A percentile compares a stretch with the other conserved stretches of the same genome.
Evolutionary conservation across 768 basidiomycete species (phyloP).

Genomic region (Boletus vermiculosoides): DNA sequence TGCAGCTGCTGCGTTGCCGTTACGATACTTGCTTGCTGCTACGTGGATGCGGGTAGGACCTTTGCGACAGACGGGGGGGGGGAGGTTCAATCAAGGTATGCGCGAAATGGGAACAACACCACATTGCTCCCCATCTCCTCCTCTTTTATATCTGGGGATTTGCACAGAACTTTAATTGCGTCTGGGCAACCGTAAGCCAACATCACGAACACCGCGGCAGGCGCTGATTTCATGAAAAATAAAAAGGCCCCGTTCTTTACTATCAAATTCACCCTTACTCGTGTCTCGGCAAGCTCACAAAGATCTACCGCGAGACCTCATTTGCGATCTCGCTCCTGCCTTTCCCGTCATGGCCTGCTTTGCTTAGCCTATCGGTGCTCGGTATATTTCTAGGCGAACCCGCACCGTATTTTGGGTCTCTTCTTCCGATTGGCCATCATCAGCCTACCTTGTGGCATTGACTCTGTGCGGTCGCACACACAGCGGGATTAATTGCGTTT

Average conservation of each 20-base stretch:
- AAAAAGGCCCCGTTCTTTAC: slow-evolving; percentile 30
- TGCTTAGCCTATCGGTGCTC: slow-evolving; percentile 41
- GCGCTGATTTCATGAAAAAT: slow-evolving; percentile 28
- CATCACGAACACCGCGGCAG: slow-evolving; percentile 31
- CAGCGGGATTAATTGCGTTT: slow-evolving; percentile 31
- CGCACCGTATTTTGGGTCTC: slow-evolving; percentile 45
- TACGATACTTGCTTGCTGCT: slow-evolving; percentile 9
- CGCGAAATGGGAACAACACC: slow-evolving; percentile 19
- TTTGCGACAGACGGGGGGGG: not conserved
- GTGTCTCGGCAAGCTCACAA: slow-evolving; percentile 28
- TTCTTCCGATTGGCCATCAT: slow-evolving; percentile 48
- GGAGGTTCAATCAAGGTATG: slow-evolving; percentile 10
- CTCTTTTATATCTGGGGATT: slow-evolving; percentile 32
- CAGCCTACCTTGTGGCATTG: slow-evolving; percentile 40
- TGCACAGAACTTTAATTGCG: slow-evolving; percentile 32
- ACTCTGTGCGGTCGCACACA: slow-evolving; percentile 27
- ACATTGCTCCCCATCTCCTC: slow-evolving; percentile 7
- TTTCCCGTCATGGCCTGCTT: slow-evolving; percentile 34
- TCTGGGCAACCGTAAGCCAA: slow-evolving; percentile 19
- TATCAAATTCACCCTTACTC: slow-evolving; percentile 29
- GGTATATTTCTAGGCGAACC: slow-evolving; percentile 40
- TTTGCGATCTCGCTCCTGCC: slow-evolving; percentile 24
- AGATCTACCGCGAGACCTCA: slow-evolving; percentile 19
- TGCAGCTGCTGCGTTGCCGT: slow-evolving; percentile 9
- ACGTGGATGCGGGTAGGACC: slow-evolving; percentile 8